phyloP scores from a whole-genome alignment of 1,139 yeast species.

The Debaryomycetaceae sp. region DNA sequence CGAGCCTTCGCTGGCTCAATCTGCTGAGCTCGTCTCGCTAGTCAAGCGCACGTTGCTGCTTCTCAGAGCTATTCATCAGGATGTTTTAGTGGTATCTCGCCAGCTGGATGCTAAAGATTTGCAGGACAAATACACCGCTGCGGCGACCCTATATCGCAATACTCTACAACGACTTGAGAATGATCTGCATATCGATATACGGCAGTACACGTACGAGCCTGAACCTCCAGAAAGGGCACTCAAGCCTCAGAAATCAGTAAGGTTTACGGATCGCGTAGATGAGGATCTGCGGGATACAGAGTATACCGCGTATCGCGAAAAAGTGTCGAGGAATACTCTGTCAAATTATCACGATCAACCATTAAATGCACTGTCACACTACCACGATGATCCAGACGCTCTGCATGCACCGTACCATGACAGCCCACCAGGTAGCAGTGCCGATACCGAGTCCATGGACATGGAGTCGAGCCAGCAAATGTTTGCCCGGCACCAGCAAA shows the following conservation, averaged over 20 bases:
- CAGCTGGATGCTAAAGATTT: conserved; percentile 9
- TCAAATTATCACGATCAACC: no score
- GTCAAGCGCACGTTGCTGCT: conserved; percentile 25
- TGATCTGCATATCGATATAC: conserved; percentile 22
- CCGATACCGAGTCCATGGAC: conserved; percentile 13
- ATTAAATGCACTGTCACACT: no score
- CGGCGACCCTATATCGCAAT: conserved; percentile 10
- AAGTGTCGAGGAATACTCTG: neutral
- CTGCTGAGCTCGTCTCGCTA: conserved; percentile 36
- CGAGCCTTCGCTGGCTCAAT: conserved; percentile 43
- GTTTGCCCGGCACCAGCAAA: conserved; percentile 61
- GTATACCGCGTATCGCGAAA: conserved; percentile 8
- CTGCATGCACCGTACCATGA: no score
- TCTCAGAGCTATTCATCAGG: conserved; percentile 23
- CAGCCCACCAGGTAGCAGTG: conserved; percentile 5
- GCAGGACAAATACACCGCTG: conserved; percentile 5
- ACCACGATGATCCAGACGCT: no score
- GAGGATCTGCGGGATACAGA: conserved; percentile 9
- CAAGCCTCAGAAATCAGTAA: conserved; percentile 30
- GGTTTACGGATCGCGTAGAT: conserved; percentile 36
- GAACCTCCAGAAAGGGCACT: neutral
- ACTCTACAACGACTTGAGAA: conserved; percentile 12
- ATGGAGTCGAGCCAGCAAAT: conserved; percentile 37
- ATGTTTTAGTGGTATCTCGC: conserved; percentile 8
- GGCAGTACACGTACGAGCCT: conserved; percentile 22